A percentile compares a stretch with the other conserved stretches of the same genome.
Conservation (phyloP, 2,329 filamentous ascomycete species). For the Chaetomium sp. region DNA sequence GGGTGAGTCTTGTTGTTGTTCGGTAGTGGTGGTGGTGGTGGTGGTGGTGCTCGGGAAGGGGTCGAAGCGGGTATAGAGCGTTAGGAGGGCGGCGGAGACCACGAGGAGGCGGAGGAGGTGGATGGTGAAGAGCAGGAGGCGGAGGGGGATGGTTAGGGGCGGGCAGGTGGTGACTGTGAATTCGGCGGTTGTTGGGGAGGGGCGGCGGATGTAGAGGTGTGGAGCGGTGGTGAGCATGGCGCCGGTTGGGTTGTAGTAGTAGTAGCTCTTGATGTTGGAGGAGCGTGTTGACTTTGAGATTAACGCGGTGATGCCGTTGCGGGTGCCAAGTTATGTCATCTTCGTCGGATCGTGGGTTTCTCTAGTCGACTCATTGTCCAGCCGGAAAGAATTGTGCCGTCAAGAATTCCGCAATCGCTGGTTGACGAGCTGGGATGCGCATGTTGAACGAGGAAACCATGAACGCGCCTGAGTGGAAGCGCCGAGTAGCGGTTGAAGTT, state of each 20-base stretch:
- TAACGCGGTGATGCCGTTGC: neutral
- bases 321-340: neutral
- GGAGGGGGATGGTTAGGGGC: slow-evolving; percentile 51
- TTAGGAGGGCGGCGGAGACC: slow-evolving; percentile 47
- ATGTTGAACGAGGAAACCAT: neutral
- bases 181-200: slow-evolving; percentile 85
- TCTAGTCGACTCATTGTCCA: neutral
- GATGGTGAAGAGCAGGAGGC: slow-evolving; percentile 48
- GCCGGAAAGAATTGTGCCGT: neutral
- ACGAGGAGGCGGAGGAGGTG: slow-evolving; percentile 47
- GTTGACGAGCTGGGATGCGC: neutral
- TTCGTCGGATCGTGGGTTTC: neutral
- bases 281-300: neutral
- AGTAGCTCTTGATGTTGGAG: neutral
- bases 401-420: neutral
- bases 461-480: neutral
- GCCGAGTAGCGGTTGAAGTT: neutral
- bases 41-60: neutral
- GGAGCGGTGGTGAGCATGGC: slow-evolving; percentile 64
- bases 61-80: slow-evolving; percentile 53
- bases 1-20: neutral
- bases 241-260: slow-evolving; percentile 18
- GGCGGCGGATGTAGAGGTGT: slow-evolving; percentile 64
- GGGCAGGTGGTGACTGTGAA: slow-evolving; percentile 88
- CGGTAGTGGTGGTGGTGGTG: slow-evolving; percentile 18